Evolutionary conservation across 805 yeast genomes (phyloP).

Genomic region (Nakazawaea laoshanensis): DNA sequence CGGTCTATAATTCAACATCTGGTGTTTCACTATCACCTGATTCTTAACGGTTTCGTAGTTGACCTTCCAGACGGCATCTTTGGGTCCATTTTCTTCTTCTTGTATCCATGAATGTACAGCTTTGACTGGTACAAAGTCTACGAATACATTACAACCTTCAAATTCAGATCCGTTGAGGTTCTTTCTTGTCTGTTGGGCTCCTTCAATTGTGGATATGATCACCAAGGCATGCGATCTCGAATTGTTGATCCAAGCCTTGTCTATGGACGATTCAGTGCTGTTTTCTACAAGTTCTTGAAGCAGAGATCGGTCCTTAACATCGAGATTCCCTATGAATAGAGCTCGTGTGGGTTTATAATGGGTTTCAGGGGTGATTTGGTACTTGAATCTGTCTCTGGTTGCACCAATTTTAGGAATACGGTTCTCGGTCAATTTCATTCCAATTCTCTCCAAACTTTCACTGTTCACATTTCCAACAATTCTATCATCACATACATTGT

Average conservation of each 20-base stretch:
- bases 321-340: constrained; percentile 33
- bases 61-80: constrained; percentile 37
- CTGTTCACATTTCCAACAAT: too few relatives aligned
- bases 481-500: too few relatives aligned
- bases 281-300: constrained; percentile 28
- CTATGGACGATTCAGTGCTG: constrained; percentile 23
- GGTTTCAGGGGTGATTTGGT: constrained; percentile 24
- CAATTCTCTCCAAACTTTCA: too few relatives aligned
- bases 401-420: not conserved
- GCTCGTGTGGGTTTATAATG: constrained; percentile 32
- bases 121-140: constrained; percentile 36
- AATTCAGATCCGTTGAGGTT: constrained; percentile 26
- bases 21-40: constrained; percentile 23
- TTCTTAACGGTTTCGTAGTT: constrained; percentile 25
- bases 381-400: constrained; percentile 16
- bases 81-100: constrained; percentile 35
- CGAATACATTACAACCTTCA: constrained; percentile 17
- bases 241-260: constrained; percentile 36
- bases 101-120: constrained; percentile 37
- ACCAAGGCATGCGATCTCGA: constrained; percentile 34
- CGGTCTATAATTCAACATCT: constrained; percentile 24
- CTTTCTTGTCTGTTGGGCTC: constrained; percentile 27
- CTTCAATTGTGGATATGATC: constrained; percentile 28
- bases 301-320: constrained; percentile 27
- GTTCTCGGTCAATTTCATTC: too few relatives aligned